Conservation (phyloP, 2,329 filamentous ascomycete species). For the Tetracladium maxilliforme region DNA sequence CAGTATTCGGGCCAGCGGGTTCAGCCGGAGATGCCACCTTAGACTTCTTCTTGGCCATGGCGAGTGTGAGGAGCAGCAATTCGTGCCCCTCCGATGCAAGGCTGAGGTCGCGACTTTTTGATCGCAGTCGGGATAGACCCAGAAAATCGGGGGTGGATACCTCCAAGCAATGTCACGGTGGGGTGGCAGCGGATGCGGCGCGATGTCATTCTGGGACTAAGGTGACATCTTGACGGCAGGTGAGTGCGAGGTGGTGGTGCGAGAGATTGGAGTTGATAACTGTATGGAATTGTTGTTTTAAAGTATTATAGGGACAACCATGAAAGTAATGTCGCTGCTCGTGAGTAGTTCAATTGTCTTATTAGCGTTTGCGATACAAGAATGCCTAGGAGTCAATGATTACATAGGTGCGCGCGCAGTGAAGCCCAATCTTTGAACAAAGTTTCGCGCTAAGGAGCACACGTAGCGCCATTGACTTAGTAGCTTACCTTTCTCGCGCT, state of each 20-base stretch:
- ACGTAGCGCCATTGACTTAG: background rate
- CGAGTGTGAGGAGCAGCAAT: too few relatives aligned
- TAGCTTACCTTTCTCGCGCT: too few relatives aligned
- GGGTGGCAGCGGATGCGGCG: too few relatives aligned
- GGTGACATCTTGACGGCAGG: too few relatives aligned
- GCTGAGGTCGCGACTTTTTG: too few relatives aligned
- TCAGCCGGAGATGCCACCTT: constrained; percentile 7
- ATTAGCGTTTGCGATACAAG: background rate
- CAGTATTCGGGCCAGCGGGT: constrained; percentile 1
- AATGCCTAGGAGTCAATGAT: background rate
- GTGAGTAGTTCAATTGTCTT: background rate
- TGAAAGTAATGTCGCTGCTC: background rate
- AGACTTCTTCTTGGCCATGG: constrained; percentile 30
- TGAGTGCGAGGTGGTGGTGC: too few relatives aligned
- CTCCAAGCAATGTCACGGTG: too few relatives aligned
- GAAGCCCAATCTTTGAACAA: background rate
- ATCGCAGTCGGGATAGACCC: too few relatives aligned
- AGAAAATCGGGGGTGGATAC: too few relatives aligned
- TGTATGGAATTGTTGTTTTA: constrained; percentile 1
- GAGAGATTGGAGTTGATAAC: constrained; percentile 1
- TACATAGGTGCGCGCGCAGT: background rate
- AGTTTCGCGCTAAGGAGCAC: background rate
- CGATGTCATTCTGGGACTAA: too few relatives aligned
- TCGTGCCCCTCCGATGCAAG: too few relatives aligned
- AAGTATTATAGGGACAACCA: background rate